These are phyloP conservation scores for Clitocybe nebularis DNA, from an alignment of 1,284 basidiomycete genomes.

Conservation along the genomic window DNA sequence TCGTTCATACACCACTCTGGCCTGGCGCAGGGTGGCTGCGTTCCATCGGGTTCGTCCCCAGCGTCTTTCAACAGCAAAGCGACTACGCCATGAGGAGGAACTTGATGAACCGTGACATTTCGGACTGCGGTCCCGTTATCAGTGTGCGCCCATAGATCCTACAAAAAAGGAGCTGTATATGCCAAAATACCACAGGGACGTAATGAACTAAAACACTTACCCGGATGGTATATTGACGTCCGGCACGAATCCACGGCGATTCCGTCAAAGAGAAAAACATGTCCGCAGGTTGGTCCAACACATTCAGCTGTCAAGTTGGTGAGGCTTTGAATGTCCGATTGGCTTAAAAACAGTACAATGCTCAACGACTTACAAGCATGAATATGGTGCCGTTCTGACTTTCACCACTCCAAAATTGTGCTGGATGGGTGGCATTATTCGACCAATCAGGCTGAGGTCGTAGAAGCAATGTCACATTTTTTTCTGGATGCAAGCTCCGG, in stretches of 20 bases:
- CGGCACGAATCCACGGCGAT: slow-evolving; percentile 62
- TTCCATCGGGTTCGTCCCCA: slow-evolving; percentile 58
- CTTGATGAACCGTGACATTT: slow-evolving; percentile 52
- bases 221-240: slow-evolving; percentile 53
- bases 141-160: slow-evolving; percentile 65
- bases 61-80: slow-evolving; percentile 62
- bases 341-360: slow-evolving; percentile 24
- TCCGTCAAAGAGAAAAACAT: slow-evolving; percentile 61
- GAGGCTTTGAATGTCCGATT: slow-evolving; percentile 27
- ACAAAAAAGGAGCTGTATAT: neutral
- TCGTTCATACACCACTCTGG: slow-evolving; percentile 42
- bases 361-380: slow-evolving; percentile 40
- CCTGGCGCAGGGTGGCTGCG: slow-evolving; percentile 43
- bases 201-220: slow-evolving; percentile 32
- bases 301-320: slow-evolving; percentile 35
- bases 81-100: slow-evolving; percentile 68
- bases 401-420: slow-evolving; percentile 51
- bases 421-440: slow-evolving; percentile 40
- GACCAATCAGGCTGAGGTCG: slow-evolving; percentile 42
- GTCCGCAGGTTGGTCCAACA: slow-evolving; percentile 42
- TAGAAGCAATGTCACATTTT: neutral
- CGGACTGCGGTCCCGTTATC: slow-evolving; percentile 64
- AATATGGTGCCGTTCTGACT: slow-evolving; percentile 47
- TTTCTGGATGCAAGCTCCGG: neutral
- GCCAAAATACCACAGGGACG: neutral